Evolutionary conservation across 495 filamentous ascomycete species (phyloP).

Genomic region (Cenococcum geophilum): DNA sequence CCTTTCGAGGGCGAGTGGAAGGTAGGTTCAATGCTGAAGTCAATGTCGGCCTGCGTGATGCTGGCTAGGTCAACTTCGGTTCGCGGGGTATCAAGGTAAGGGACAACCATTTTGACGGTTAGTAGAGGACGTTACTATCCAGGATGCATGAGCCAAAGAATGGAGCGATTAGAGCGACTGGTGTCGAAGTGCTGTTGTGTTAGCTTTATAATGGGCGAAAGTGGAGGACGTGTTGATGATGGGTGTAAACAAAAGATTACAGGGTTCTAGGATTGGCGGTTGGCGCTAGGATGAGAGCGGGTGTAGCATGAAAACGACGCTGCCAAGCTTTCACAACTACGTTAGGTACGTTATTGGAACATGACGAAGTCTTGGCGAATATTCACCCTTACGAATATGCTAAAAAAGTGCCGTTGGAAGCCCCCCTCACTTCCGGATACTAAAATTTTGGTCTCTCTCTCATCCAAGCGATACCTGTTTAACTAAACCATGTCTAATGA

Average conservation of each 20-base stretch:
- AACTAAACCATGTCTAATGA: constrained; percentile 24
- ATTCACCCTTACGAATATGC: too few species aligned
- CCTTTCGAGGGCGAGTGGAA: constrained; percentile 75
- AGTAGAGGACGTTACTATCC: not conserved
- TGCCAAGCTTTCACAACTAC: too few species aligned
- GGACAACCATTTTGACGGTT: not conserved
- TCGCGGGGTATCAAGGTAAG: constrained; percentile 64
- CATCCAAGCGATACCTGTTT: not conserved
- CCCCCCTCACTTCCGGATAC: not conserved
- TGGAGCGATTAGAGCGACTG: constrained; percentile 1
- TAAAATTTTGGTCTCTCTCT: not conserved
- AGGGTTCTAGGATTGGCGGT: not conserved
- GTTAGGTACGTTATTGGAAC: too few species aligned
- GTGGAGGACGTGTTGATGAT: constrained; percentile 8
- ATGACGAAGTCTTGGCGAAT: too few species aligned
- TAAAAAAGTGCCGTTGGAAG: too few species aligned
- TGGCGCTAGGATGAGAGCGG: not conserved
- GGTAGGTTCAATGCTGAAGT: constrained; percentile 74
- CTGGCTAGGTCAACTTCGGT: constrained; percentile 78
- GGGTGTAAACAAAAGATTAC: constrained; percentile 1
- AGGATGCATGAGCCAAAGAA: constrained; percentile 18
- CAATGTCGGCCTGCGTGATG: constrained; percentile 65
- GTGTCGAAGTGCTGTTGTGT: not conserved
- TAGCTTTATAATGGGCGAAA: not conserved
- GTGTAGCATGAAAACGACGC: too few species aligned